Evolutionary conservation across 176 grass and related monocot genomes (phyloP).

Genomic region (Pontederia paniculata): DNA sequence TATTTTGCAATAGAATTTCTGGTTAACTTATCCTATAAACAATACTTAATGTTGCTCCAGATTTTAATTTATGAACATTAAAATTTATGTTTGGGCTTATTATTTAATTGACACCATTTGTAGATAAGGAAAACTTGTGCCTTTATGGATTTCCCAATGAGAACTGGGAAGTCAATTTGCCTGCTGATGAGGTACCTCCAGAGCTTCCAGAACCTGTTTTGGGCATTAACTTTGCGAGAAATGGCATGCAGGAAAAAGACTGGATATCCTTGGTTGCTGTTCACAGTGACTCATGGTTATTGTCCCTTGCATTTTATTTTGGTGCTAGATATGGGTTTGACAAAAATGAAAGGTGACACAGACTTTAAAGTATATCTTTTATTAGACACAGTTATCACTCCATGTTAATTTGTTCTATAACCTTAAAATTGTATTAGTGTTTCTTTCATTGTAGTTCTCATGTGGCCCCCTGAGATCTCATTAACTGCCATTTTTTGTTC

Average conservation of each 20-base stretch:
- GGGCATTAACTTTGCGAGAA: conserved; percentile 95
- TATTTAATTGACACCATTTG: conserved; percentile 17
- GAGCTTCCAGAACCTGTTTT: conserved; percentile 89
- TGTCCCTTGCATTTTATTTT: conserved; percentile 97
- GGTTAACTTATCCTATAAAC: not conserved
- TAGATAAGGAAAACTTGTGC: conserved; percentile 92
- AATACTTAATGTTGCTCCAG: not conserved
- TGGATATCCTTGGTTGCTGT: conserved; percentile 93
- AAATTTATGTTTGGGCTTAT: conserved; percentile 11
- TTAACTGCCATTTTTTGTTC: not conserved
- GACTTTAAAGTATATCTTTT: not conserved
- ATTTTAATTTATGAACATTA: not conserved
- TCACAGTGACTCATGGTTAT: conserved; percentile 80
- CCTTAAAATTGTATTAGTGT: no score
- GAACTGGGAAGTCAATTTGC: conserved; percentile 95
- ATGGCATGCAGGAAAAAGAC: conserved; percentile 97
- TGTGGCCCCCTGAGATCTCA: no score
- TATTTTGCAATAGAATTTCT: not conserved
- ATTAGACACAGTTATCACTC: not conserved
- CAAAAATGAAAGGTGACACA: conserved; percentile 60
- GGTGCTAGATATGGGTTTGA: conserved; percentile 91
- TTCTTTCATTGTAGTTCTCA: no score
- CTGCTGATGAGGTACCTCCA: conserved; percentile 92
- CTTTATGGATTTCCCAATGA: conserved; percentile 96
- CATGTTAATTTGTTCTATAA: not conserved